A percentile compares a stretch with the other conserved stretches of the same genome.
These are phyloP conservation scores for Trichoderma gracile DNA, from an alignment of 2,329 filamentous ascomycete genomes.

Conservation along the genomic window DNA sequence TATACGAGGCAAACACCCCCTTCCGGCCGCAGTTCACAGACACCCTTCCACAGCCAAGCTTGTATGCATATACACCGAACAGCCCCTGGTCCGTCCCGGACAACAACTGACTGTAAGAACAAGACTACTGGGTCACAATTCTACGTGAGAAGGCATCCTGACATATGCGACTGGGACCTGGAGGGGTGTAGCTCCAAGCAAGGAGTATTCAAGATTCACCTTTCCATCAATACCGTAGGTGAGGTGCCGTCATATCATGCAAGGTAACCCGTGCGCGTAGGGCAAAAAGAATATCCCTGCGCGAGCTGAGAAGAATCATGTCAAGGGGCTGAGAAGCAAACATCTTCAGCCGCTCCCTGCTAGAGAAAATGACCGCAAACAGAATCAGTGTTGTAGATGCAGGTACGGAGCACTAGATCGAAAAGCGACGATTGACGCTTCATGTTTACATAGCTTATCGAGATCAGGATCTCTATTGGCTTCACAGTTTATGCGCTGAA, in stretches of 20 bases:
- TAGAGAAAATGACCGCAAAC: not conserved
- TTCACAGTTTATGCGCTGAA: too few species aligned
- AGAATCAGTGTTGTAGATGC: too few species aligned
- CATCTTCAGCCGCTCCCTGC: not conserved
- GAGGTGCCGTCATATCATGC: constrained; percentile 10
- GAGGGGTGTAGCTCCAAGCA: not conserved
- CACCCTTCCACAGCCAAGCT: not conserved
- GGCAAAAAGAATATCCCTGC: not conserved
- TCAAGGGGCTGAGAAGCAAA: not conserved
- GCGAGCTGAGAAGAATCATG: not conserved
- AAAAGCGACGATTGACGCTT: too few species aligned
- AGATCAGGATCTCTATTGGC: not conserved
- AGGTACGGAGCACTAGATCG: not conserved
- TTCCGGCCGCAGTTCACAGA: not conserved
- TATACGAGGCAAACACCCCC: not conserved
- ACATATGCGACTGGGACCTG: constrained; percentile 7
- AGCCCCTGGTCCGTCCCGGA: not conserved
- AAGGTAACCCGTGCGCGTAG: constrained; percentile 16
- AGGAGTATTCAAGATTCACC: not conserved
- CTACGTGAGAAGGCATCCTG: not conserved
- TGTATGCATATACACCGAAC: not conserved
- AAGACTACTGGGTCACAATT: too few species aligned
- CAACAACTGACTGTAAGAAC: too few species aligned
- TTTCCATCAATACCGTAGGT: not conserved
- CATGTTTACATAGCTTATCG: not conserved